Evolutionary conservation across 805 yeast genomes (phyloP).

Genomic region (Candida loeiensis): DNA sequence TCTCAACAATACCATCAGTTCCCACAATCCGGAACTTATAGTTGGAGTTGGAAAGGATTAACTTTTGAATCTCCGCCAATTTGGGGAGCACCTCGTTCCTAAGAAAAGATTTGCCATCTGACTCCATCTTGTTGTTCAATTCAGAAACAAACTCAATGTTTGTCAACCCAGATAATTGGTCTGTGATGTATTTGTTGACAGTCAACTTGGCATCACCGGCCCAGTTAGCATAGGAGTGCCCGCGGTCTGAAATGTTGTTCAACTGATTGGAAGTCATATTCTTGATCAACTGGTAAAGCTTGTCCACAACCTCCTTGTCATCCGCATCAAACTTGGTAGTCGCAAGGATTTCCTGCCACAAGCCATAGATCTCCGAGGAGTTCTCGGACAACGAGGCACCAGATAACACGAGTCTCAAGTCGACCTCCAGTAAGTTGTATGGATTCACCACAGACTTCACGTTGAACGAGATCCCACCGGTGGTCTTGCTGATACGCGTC

Average conservation of each 20-base stretch:
- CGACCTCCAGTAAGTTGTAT: constrained; percentile 42
- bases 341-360: constrained; percentile 66
- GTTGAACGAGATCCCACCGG: constrained; percentile 81
- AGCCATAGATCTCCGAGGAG: constrained; percentile 52
- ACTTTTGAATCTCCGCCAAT: constrained; percentile 48
- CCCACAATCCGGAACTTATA: constrained; percentile 59
- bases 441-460: constrained; percentile 57
- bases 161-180: constrained; percentile 67
- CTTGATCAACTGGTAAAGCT: constrained; percentile 69
- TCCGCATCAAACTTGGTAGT: constrained; percentile 63
- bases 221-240: constrained; percentile 78
- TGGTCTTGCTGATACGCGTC: constrained; percentile 72
- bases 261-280: constrained; percentile 73
- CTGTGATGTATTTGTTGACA: constrained; percentile 55
- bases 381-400: constrained; percentile 74
- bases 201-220: constrained; percentile 64
- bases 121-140: constrained; percentile 49
- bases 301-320: constrained; percentile 45
- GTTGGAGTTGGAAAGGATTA: constrained; percentile 38
- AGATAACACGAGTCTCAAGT: constrained; percentile 51
- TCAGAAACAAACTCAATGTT: constrained; percentile 70
- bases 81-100: constrained; percentile 58
- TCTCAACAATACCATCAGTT: constrained; percentile 38
- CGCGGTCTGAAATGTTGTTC: constrained; percentile 78
- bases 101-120: constrained; percentile 32